Percentiles rank a stretch among this genome's conserved stretches.
Conservation (phyloP, 176 grass and related monocot species). For the Ampelocalamus luodianensis region DNA sequence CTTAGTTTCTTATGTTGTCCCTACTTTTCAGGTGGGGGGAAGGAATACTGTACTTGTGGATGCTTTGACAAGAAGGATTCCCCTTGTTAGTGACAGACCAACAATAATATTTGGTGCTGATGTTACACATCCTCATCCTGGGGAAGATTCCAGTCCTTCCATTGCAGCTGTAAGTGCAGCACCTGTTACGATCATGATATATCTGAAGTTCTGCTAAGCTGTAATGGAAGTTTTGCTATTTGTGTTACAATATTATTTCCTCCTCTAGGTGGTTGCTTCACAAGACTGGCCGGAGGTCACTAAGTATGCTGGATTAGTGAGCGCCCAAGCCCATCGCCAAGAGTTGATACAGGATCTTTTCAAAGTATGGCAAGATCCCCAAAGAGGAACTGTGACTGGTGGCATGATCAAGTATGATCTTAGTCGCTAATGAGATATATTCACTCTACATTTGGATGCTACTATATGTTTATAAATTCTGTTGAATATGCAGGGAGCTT, state of each 20-base stretch:
- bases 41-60: conserved; percentile 91
- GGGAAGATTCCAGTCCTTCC: conserved; percentile 95
- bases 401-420: conserved; percentile 89
- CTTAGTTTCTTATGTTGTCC: conserved; percentile 2
- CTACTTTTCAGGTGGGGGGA: conserved; percentile 72
- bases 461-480: conserved; percentile 15
- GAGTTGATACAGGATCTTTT: conserved; percentile 94
- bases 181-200: background rate
- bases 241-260: background rate
- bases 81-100: conserved; percentile 80
- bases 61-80: conserved; percentile 77
- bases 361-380: conserved; percentile 90
- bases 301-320: conserved; percentile 87
- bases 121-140: conserved; percentile 95
- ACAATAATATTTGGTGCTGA: conserved; percentile 98
- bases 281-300: conserved; percentile 96
- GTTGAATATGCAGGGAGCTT: conserved; percentile 68
- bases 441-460: conserved; percentile 6
- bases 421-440: background rate
- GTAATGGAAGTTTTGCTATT: conserved; percentile 8
- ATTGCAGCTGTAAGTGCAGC: conserved; percentile 87
- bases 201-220: background rate
- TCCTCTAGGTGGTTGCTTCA: conserved; percentile 84
- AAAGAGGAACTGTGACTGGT: conserved; percentile 78
- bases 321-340: conserved; percentile 87